These are phyloP conservation scores for Paecilomyces dactylethromorphus DNA, from an alignment of 2,329 filamentous ascomycete genomes.

Conservation along the genomic window DNA sequence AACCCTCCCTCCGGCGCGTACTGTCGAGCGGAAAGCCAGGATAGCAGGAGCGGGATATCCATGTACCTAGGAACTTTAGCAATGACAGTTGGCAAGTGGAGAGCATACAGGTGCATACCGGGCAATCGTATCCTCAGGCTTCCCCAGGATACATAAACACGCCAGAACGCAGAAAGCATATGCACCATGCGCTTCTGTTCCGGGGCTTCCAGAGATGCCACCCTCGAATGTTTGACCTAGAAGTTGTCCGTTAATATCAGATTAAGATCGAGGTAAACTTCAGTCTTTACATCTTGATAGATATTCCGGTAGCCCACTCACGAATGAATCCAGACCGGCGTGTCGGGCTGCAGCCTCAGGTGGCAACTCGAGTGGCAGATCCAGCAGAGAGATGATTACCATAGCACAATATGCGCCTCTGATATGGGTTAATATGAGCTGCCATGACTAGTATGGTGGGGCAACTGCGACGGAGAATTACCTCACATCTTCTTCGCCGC, in stretches of 20 bases:
- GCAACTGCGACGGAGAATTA: slow-evolving; percentile 35
- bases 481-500: slow-evolving; percentile 90
- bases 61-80: slow-evolving; percentile 53
- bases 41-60: slow-evolving; percentile 67
- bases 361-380: slow-evolving; percentile 74
- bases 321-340: slow-evolving; percentile 59
- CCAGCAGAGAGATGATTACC: slow-evolving; percentile 74
- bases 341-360: slow-evolving; percentile 61
- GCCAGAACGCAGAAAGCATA: slow-evolving; percentile 94
- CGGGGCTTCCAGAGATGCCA: slow-evolving; percentile 78
- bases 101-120: slow-evolving; percentile 47
- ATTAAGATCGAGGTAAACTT: not conserved
- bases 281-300: slow-evolving; percentile 64
- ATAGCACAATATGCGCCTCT: slow-evolving; percentile 90
- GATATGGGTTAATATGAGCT: slow-evolving; percentile 12
- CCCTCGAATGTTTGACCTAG: slow-evolving; percentile 89
- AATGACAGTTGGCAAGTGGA: slow-evolving; percentile 1
- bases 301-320: slow-evolving; percentile 70
- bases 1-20: slow-evolving; percentile 89
- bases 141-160: slow-evolving; percentile 77
- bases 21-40: slow-evolving; percentile 86
- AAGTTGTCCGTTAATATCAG: slow-evolving; percentile 9
- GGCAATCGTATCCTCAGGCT: slow-evolving; percentile 66
- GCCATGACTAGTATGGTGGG: slow-evolving; percentile 9
- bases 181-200: slow-evolving; percentile 87